A percentile compares a stretch with the other conserved stretches of the same genome.
Evolutionary conservation across 495 filamentous ascomycete genomes (phyloP).

Genomic region (Lindgomyces ingoldianus): DNA sequence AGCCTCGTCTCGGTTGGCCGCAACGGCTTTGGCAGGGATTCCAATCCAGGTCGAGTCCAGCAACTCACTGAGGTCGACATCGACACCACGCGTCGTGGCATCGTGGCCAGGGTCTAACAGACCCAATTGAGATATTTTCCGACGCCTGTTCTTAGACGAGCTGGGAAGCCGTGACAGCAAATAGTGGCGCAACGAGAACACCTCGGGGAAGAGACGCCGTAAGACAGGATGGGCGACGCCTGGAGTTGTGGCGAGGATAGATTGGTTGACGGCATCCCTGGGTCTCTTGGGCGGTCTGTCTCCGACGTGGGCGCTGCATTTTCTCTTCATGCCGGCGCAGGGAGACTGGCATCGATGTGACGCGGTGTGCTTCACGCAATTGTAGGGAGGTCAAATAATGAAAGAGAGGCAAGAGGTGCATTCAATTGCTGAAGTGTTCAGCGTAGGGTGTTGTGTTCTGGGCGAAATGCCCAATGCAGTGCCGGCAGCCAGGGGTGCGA

Average conservation of each 20-base stretch:
- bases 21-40: slow-evolving; percentile 39
- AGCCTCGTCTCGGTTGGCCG: slow-evolving; percentile 41
- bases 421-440: neutral
- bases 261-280: slow-evolving; percentile 31
- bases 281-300: slow-evolving; percentile 21
- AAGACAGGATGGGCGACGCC: slow-evolving; percentile 64
- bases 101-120: slow-evolving; percentile 12
- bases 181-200: slow-evolving; percentile 72
- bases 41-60: slow-evolving; percentile 73
- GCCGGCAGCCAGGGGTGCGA: slow-evolving; percentile 20
- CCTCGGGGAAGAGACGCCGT: slow-evolving; percentile 68
- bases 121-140: slow-evolving; percentile 47
- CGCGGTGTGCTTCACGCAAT: slow-evolving; percentile 16
- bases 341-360: slow-evolving; percentile 15
- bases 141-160: slow-evolving; percentile 55
- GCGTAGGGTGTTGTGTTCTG: slow-evolving; percentile 29
- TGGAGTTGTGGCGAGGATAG: slow-evolving; percentile 34
- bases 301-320: slow-evolving; percentile 27
- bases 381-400: slow-evolving; percentile 1
- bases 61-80: slow-evolving; percentile 53
- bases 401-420: neutral
- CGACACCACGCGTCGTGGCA: slow-evolving; percentile 40
- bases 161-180: slow-evolving; percentile 57
- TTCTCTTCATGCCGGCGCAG: slow-evolving; percentile 35
- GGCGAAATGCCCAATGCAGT: slow-evolving; percentile 14